Percentiles rank a stretch among this genome's conserved stretches.
Evolutionary conservation across 805 yeast genomes (phyloP).

Genomic region (Saccharomycopsis olivae): DNA sequence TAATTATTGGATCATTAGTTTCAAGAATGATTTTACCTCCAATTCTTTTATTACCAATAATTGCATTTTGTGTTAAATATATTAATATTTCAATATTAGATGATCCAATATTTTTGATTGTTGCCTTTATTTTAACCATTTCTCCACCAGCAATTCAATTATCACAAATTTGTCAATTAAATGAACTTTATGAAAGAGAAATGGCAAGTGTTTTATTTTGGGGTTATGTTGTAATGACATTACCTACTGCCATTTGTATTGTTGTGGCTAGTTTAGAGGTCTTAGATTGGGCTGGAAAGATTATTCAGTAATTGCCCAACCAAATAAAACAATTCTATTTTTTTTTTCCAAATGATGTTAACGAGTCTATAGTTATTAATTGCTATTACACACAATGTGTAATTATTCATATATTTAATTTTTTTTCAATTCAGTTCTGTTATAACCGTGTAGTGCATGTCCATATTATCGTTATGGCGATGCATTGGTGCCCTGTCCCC

Average conservation of each 20-base stretch:
- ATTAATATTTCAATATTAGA: constrained; percentile 58
- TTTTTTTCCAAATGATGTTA: background rate
- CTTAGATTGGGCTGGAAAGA: constrained; percentile 29
- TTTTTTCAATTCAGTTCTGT: too few species aligned
- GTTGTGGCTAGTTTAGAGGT: constrained; percentile 54
- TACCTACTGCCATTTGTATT: constrained; percentile 65
- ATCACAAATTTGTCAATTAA: constrained; percentile 71
- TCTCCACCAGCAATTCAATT: constrained; percentile 81
- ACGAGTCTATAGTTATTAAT: background rate
- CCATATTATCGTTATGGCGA: too few species aligned
- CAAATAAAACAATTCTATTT: too few species aligned
- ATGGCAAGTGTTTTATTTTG: constrained; percentile 77
- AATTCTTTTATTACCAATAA: constrained; percentile 52
- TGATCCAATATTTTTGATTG: constrained; percentile 73
- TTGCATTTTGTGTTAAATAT: constrained; percentile 53
- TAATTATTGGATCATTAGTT: constrained; percentile 57
- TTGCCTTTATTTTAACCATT: constrained; percentile 62
- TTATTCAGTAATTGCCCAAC: constrained; percentile 6
- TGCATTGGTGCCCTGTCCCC: too few species aligned
- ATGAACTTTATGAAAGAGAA: constrained; percentile 65
- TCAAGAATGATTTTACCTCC: constrained; percentile 77
- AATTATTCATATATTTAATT: background rate
- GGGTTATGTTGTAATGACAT: constrained; percentile 68
- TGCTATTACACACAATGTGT: background rate
- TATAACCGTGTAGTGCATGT: too few species aligned